phyloP scores from a whole-genome alignment of 2,329 filamentous ascomycete species.

The Didymella arachidicola region DNA sequence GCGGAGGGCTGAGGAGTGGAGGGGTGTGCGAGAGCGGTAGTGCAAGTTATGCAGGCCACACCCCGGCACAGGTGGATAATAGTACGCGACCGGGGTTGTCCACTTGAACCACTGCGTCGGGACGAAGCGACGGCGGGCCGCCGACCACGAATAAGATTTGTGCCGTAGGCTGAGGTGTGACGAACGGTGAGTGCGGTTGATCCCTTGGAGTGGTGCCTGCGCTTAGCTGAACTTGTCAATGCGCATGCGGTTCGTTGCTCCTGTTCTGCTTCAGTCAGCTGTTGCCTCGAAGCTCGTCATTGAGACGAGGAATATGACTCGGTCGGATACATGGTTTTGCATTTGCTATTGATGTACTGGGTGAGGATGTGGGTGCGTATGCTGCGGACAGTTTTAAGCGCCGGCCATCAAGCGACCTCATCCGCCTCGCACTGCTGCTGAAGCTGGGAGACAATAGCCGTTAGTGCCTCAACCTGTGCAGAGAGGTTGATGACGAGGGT shows the following conservation, averaged over 20 bases:
- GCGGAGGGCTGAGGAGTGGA: constrained; percentile 35
- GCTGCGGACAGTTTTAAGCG: constrained; percentile 43
- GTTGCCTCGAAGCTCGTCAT: constrained; percentile 1
- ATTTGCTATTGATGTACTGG: constrained; percentile 3
- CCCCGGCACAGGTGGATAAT: constrained; percentile 26
- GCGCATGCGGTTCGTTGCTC: constrained; percentile 5
- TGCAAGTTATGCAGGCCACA: constrained; percentile 26
- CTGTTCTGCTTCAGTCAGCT: not conserved
- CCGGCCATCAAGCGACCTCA: constrained; percentile 47
- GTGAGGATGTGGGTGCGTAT: constrained; percentile 18
- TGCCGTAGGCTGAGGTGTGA: constrained; percentile 42
- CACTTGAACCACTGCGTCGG: constrained; percentile 38
- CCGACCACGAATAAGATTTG: constrained; percentile 44
- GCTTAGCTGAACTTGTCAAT: constrained; percentile 15
- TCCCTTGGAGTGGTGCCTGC: constrained; percentile 15
- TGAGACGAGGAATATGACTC: constrained; percentile 5
- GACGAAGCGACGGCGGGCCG: constrained; percentile 43
- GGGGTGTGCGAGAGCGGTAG: constrained; percentile 27
- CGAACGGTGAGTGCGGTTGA: constrained; percentile 30
- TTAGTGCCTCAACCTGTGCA: constrained; percentile 52
- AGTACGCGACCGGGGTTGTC: constrained; percentile 35
- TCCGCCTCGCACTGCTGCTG: constrained; percentile 45
- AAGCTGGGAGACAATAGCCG: constrained; percentile 49
- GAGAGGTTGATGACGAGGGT: constrained; percentile 51
- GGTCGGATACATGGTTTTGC: constrained; percentile 1